Evolutionary conservation across 1,284 basidiomycete genomes (phyloP).

Genomic region (Heliocybe sulcata): DNA sequence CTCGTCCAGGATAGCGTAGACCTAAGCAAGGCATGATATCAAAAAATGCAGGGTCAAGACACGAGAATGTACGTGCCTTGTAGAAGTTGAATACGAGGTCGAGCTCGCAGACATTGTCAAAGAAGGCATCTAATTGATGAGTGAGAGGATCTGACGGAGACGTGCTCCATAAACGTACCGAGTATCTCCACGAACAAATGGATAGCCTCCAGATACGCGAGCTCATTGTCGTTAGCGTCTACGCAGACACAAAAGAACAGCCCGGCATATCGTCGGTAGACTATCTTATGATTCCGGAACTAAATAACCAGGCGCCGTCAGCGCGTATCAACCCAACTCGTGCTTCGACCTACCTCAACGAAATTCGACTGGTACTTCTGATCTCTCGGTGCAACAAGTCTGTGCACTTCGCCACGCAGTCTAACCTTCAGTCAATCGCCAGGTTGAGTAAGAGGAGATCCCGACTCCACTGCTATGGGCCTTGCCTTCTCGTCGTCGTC

Average conservation of each 20-base stretch:
- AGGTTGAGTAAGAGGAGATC: neutral
- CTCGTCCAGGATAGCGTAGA: conserved; percentile 96
- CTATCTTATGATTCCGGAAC: conserved; percentile 95
- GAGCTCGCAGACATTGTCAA: conserved; percentile 96
- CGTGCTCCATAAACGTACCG: conserved; percentile 42
- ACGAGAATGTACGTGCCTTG: conserved; percentile 51
- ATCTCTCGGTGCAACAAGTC: conserved; percentile 93
- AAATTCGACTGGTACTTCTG: conserved; percentile 99
- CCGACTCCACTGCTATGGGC: conserved; percentile 3
- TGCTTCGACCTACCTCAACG: conserved; percentile 68
- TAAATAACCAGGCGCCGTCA: conserved; percentile 21
- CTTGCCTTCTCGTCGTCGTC: conserved; percentile 93
- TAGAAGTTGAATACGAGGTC: conserved; percentile 99
- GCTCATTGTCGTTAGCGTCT: conserved; percentile 96
- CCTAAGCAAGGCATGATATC: conserved; percentile 34
- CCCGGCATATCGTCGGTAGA: conserved; percentile 94
- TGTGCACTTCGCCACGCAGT: conserved; percentile 91
- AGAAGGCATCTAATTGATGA: conserved; percentile 78
- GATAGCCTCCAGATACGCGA: conserved; percentile 95
- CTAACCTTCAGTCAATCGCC: conserved; percentile 52
- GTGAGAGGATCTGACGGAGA: neutral
- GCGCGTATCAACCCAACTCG: neutral
- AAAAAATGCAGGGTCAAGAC: conserved; percentile 7
- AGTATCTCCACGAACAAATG: conserved; percentile 99
- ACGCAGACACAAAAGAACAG: conserved; percentile 98